Evolutionary conservation across 306 rosid genomes (phyloP), one percentile per base, ranked within the genome.

Genomic region (Castanospermum australe): DNA sequence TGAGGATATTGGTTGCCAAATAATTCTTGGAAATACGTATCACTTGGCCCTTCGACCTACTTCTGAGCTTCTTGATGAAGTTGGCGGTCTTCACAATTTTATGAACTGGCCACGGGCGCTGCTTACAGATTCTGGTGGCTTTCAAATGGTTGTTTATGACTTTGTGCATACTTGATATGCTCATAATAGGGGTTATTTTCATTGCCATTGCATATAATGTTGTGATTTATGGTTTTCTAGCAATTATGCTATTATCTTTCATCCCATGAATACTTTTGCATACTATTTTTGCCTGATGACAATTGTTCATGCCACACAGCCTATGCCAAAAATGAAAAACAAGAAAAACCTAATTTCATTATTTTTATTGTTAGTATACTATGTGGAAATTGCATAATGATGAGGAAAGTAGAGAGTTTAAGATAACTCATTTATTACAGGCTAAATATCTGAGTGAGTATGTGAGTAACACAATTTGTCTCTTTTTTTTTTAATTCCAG

Each of bases 121-220:
- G 86, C 99, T 95, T 62, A 95, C 99, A 3, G 98, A 95, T 82
- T 93, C 97, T 4, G 98, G 97, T 82, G 99, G 98, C 82, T 95
- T 95, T 90, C 97, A 95, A 84, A 95, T 95, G 97, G 99, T 94
- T 67, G 66, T 79, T 56, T 69, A 38, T 82, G 67, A 21, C 42
- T 72, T 76, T 18, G 62, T 78, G 56, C 33, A 41, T 62, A 32
- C 55, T 56, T 57, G 18, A 44, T 64, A 42, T 67, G 13, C 1
- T 63, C 39, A 28, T 44, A 25, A 18, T 59, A 18, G 30, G 13
- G 17, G 52, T 42, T 69, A 69, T 61, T 41, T 59, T 25, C 8
- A 20, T 48, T 76, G 22, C 10, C 39, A 44, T 60, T 75, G 68
- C 55, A 41, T 56, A 67, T 62, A 33, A 6, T 65, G 39, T 75